Conservation (phyloP, 78 protist genomes). For the Speleostelium caveatum region DNA sequence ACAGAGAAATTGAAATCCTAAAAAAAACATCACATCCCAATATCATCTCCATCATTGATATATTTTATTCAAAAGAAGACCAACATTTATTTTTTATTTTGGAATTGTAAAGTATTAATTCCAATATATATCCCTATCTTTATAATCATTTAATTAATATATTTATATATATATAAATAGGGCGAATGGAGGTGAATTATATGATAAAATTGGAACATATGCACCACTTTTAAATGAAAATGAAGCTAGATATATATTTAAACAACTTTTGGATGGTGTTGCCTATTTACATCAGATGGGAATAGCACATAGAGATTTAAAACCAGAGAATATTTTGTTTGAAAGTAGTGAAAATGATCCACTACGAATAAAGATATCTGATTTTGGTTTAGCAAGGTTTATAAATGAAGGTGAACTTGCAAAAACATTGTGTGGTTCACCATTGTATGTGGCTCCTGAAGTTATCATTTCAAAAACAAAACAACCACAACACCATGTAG, state of each 20-base stretch:
- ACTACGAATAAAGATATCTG: slow-evolving; percentile 30
- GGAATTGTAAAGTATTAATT: slow-evolving; percentile 19
- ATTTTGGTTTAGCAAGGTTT: slow-evolving; percentile 65
- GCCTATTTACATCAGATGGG: slow-evolving; percentile 87
- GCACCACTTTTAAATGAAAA: slow-evolving; percentile 79
- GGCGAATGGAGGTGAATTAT: slow-evolving; percentile 46
- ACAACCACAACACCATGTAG: not conserved
- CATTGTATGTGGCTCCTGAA: slow-evolving; percentile 67
- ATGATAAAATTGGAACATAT: slow-evolving; percentile 29
- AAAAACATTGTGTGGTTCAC: slow-evolving; percentile 61
- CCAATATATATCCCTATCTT: too few species aligned
- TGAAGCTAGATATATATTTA: slow-evolving; percentile 77
- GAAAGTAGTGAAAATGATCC: not conserved
- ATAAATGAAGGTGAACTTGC: slow-evolving; percentile 54
- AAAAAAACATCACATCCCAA: slow-evolving; percentile 17
- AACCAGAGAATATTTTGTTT: slow-evolving; percentile 74
- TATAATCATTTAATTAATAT: too few species aligned
- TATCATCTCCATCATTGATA: slow-evolving; percentile 26
- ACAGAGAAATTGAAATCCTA: slow-evolving; percentile 58
- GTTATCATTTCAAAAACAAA: slow-evolving; percentile 36
- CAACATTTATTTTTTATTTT: slow-evolving; percentile 44
- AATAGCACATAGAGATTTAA: slow-evolving; percentile 91
- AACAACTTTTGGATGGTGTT: slow-evolving; percentile 81
- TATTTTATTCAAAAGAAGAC: slow-evolving; percentile 22
- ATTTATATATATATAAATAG: too few species aligned